These are phyloP conservation scores for Dalbergia cultrata DNA, from an alignment of 306 rosid species.

Conservation along the genomic window DNA sequence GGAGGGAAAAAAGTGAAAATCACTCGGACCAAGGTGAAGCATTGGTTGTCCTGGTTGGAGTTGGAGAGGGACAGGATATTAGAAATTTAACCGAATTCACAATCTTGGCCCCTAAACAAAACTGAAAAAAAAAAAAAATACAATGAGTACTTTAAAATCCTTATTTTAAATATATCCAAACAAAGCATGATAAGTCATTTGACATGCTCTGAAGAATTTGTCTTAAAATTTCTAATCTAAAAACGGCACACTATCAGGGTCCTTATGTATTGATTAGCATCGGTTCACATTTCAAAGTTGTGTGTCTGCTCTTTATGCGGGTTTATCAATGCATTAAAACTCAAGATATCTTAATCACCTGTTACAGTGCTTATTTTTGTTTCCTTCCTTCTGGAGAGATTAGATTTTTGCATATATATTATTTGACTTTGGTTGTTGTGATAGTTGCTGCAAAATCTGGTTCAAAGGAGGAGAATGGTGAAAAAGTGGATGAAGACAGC, in stretches of 20 bases:
- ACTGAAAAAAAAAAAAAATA: neutral
- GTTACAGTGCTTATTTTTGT: neutral
- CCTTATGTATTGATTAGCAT: neutral
- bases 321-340: constrained; percentile 13
- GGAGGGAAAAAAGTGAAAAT: no score
- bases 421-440: constrained; percentile 32
- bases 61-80: neutral
- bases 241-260: neutral
- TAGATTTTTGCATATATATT: constrained; percentile 21
- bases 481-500: constrained; percentile 91
- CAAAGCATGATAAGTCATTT: constrained; percentile 6
- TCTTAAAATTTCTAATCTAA: neutral
- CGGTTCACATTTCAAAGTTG: constrained; percentile 13
- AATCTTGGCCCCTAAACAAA: neutral
- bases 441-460: constrained; percentile 88
- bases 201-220: neutral
- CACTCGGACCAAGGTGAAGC: no score
- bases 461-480: constrained; percentile 76
- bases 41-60: neutral
- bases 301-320: neutral
- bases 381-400: neutral
- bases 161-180: neutral
- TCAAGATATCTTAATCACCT: neutral
- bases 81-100: neutral
- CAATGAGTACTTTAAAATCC: neutral